Evolutionary conservation across 148 eudicot genomes (phyloP), one percentile per base, ranked within the genome.

Genomic region (Fagopyrum esculentum): DNA sequence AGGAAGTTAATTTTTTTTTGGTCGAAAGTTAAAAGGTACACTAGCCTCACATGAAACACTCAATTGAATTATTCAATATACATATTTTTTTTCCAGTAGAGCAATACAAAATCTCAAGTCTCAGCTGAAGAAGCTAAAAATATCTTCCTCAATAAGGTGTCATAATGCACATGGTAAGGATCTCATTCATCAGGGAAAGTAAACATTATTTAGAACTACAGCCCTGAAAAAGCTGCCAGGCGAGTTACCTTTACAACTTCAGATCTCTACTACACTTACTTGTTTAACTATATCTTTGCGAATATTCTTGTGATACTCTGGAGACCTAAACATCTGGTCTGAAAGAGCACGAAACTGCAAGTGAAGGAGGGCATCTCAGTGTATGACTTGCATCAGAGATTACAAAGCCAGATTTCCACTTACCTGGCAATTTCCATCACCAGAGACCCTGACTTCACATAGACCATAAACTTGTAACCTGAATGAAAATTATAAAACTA

Each of bases 351-450:
- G 93, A 72, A 93, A 93, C 98, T 93, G 89, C 80, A 83, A 75
- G 56, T 56, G 54, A 71, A 59, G 49, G 72, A 50, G 75, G 35
- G 60, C 52, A 60, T 49, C 73, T 74, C 22, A 76, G 75, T 68
- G 71, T 72, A 71, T 16, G 45, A 40, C 75, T 44, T 66, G 40
- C 48, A 75, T 19, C 16, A 57, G 48, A 35, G 13, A 59, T 12
- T 54, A 9, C 15, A 71, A n/a, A 40, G 45, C 50, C 57, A 54
- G 71, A 79, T 11, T 46, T 77, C 70, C 72, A 82, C 86, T 55
- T 77, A 92, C 98, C 95, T 93, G 98, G 81, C 98, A 93, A 86
- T 93, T 93, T 75, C 98, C 98, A 85, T 93, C 98, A 69, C 98
- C 98, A 19, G 93, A 88, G 70, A 93, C 93, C 84, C 79, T 86